Base-by-base conservation (phyloP, 2,329 filamentous ascomycete genomes). In the Paracamarosporium sp. region DNA sequence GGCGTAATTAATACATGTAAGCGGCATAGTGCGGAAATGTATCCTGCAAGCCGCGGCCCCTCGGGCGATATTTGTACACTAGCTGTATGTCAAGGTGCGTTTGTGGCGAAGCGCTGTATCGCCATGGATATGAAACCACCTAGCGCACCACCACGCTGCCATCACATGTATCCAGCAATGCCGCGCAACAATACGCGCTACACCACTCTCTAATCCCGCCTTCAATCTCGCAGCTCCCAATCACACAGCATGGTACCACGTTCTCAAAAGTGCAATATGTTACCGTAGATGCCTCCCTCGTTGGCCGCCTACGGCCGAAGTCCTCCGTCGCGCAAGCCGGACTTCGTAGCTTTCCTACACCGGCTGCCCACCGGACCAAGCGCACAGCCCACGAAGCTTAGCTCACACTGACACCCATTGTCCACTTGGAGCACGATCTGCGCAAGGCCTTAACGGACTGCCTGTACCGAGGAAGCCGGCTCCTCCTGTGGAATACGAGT, bases 171-270 rank as follows among this genome's bases (percentile, higher is more conserved):
- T 20, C 33, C 13, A 12, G 15, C 47, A 48, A 24, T 17, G 25
- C n/a, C 28, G 17, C 33, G 24, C 47, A 38, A 8, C 31, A 48
- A 11, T 35, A 20, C 30, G 46, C 46, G 46, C 47, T 38, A 27
- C 47, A 22, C 44, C n/a, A 47, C n/a, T 13, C 28, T 5, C 24
- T 20, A 20, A 9, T 15, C 11, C 27, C 9, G 27, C 43, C 25
- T 28, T n/a, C 6, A 50, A 50, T 50, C 47, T 50, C 33, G 28
- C 20, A 38, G 5, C 47, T 40, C 28, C 47, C 47, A 50, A 40
- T 50, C 33, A 50, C 15, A 12, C n/a, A 22, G 4, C 33, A 9
- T 13, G 20, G 20, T 2, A 11, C 13, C 24, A 38, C 5, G 1
- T 24, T 17, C 12, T 36, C 13, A 28, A 9, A 4, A 25, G 31